Conservation (phyloP, 257 asterid genomes). For the Linaria vulgaris region DNA sequence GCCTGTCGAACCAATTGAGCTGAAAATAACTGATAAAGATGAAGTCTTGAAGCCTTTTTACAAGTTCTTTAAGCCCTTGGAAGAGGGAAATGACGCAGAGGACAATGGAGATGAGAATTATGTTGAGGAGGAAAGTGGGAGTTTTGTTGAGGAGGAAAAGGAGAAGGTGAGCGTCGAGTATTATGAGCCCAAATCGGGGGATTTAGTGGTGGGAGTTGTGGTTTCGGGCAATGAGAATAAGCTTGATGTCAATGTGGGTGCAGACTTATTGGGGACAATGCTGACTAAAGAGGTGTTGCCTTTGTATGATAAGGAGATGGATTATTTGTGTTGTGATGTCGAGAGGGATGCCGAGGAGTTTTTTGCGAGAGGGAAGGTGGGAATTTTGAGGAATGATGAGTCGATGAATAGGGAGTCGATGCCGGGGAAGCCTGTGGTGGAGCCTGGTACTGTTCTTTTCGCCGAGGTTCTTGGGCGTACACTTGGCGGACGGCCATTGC, state of each 20-base stretch:
- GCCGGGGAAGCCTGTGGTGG: constrained; percentile 80
- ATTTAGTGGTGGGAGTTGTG: constrained; percentile 87
- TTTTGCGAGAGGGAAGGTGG: constrained; percentile 64
- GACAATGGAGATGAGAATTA: constrained; percentile 24
- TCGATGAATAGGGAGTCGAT: constrained; percentile 43
- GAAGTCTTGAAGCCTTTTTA: constrained; percentile 73
- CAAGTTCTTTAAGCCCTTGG: constrained; percentile 61
- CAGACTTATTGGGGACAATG: constrained; percentile 83
- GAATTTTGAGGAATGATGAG: constrained; percentile 71
- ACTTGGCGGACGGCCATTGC: constrained; percentile 88
- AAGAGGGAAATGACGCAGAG: constrained; percentile 36
- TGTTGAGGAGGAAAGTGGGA: constrained; percentile 30
- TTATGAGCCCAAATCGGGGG: constrained; percentile 84
- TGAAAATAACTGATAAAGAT: constrained; percentile 42
- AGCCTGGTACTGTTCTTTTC: constrained; percentile 71
- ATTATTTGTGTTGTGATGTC: constrained; percentile 62
- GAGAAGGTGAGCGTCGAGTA: constrained; percentile 60
- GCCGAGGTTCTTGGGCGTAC: constrained; percentile 98
- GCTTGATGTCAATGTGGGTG: constrained; percentile 92
- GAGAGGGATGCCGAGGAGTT: constrained; percentile 62
- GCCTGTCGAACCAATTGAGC: constrained; percentile 36
- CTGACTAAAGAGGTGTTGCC: constrained; percentile 94
- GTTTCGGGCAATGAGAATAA: constrained; percentile 88
- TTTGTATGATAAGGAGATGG: constrained; percentile 80
- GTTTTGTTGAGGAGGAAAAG: constrained; percentile 27